phyloP scores from a whole-genome alignment of 306 rosid genomes.

The Oxytropis ochrocephala region DNA sequence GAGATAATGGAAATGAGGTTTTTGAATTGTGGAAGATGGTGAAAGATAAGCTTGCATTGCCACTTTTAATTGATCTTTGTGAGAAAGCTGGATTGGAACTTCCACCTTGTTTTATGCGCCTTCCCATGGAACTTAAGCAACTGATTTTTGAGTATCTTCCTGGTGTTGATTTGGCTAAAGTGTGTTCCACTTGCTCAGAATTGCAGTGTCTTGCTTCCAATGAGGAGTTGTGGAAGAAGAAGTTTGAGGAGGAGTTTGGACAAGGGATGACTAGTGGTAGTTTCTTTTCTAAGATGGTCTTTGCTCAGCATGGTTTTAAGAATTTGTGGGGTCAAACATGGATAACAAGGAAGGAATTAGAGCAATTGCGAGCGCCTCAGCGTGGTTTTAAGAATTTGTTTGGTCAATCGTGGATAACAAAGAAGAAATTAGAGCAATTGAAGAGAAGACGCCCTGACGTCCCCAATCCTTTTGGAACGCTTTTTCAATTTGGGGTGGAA shows the following conservation, averaged over 20 bases:
- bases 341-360: conserved; percentile 25
- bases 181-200: conserved; percentile 46
- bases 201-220: conserved; percentile 35
- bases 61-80: conserved; percentile 72
- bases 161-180: conserved; percentile 53
- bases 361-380: neutral
- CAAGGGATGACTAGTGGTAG: neutral
- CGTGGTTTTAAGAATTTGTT: neutral
- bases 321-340: conserved; percentile 18
- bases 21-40: conserved; percentile 70
- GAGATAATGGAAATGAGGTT: conserved; percentile 23
- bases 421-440: conserved; percentile 12
- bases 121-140: conserved; percentile 58
- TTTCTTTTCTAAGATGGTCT: too few species aligned
- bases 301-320: too few species aligned
- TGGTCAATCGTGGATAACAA: conserved; percentile 21
- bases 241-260: conserved; percentile 45
- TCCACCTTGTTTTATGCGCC: conserved; percentile 67
- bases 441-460: conserved; percentile 19
- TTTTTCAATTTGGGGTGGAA: conserved; percentile 34
- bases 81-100: conserved; percentile 46
- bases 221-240: conserved; percentile 63
- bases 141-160: conserved; percentile 56
- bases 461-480: conserved; percentile 18
- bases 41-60: conserved; percentile 68